phyloP scores from a whole-genome alignment of 345 rosid genomes.

The Ailanthus altissimus region DNA sequence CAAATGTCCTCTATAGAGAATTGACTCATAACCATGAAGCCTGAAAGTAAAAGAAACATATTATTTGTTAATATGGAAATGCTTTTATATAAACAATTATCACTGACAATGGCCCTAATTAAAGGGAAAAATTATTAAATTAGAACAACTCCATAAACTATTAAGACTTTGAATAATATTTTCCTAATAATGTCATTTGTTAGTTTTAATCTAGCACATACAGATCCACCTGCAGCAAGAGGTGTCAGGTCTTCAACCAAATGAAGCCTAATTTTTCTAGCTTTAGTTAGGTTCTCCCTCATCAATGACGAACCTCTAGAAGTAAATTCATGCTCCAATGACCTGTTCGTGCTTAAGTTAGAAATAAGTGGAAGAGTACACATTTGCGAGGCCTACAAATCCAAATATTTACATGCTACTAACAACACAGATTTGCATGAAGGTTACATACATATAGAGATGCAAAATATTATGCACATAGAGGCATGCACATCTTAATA shows the following conservation, averaged over 20 bases:
- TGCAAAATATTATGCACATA: background rate
- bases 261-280: conserved; percentile 85
- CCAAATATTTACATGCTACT: background rate
- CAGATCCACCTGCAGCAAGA: conserved; percentile 99
- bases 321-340: conserved; percentile 52
- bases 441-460: background rate
- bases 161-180: conserved; percentile 15
- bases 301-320: conserved; percentile 41
- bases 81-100: background rate
- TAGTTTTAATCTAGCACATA: conserved; percentile 71
- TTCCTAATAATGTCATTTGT: conserved; percentile 24
- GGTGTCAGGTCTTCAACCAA: conserved; percentile 99
- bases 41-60: conserved; percentile 46
- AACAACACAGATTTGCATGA: background rate
- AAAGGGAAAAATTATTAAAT: background rate
- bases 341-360: conserved; percentile 51
- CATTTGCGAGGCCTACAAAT: conserved; percentile 8
- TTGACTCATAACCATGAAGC: conserved; percentile 75
- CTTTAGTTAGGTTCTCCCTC: conserved; percentile 60
- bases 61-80: conserved; percentile 14
- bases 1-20: conserved; percentile 86
- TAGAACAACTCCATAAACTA: background rate
- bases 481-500: background rate
- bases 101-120: conserved; percentile 6
- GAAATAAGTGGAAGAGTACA: conserved; percentile 24